Evolutionary conservation across 768 basidiomycete genomes (phyloP), one percentile per base, ranked within the genome.

Genomic region (Daedalea quercina): DNA sequence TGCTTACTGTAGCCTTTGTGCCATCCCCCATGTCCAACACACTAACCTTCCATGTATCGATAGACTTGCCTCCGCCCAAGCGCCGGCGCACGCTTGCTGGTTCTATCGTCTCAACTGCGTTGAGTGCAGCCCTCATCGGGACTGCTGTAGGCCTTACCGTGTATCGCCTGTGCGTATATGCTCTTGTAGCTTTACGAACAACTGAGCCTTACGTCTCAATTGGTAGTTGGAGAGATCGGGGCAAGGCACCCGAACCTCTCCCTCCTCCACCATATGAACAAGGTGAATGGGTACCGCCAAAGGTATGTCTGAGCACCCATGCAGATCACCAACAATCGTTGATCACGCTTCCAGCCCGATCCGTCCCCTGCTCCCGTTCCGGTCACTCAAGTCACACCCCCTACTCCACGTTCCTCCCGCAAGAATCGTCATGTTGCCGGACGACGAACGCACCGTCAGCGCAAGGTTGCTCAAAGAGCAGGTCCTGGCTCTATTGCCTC

Each of bases 71-170:
- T 25, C 84, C 88, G 44, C 73, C 81, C 60, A 92, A 91, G 75
- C 83, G 84, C 64, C 86, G 88, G 55, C 81, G 85, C 62, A 85
- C 85, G 55, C 76, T 91, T 68, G 85, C 88, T 57, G 87, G 87
- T 57, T 85, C 87, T 53, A 84, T 93, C 62, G 80, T 91, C 56
- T 86, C 87, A 15, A 87, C 88, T 28, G 90, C 90, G 51, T 73
- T 92, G 69, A 88, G 79, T 70, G 89, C 90, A 57, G 90, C 88
- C 44, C 78, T 93, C 54, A 87, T 93, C 55, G 87, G 90, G 53
- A 85, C 87, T 20, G 90, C 90, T 15, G 90, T 93, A 48, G 90
- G 90, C 54, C 76, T 91, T 56, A 90, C 89, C 43, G 87, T 90
- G 40, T 93, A 90, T 71, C 80, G 87, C 68, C 73, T 92, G 90